Evolutionary conservation across 345 rosid species (phyloP).

Genomic region (Capsella bursapastoris): DNA sequence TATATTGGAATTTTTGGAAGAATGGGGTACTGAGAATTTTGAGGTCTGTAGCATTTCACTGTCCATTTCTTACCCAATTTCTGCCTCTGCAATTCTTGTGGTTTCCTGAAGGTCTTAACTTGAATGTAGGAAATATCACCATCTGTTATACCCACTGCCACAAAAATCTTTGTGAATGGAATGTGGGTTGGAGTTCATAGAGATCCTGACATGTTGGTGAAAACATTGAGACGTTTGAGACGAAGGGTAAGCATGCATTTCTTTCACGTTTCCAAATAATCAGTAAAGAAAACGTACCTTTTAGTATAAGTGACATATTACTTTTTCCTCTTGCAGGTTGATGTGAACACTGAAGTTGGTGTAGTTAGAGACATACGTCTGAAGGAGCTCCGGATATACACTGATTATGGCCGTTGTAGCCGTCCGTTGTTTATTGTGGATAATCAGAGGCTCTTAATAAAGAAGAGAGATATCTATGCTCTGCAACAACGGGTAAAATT

Average conservation of each 20-base stretch:
- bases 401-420: constrained; percentile 99
- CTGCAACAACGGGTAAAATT: constrained; percentile 79
- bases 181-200: constrained; percentile 99
- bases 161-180: constrained; percentile 95
- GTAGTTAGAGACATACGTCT: constrained; percentile 92
- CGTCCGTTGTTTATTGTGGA: constrained; percentile 95
- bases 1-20: constrained; percentile 88
- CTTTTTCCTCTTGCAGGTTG: constrained; percentile 61
- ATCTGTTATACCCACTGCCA: constrained; percentile 92
- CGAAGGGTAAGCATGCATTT: constrained; percentile 67
- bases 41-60: constrained; percentile 59
- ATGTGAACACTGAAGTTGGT: constrained; percentile 97
- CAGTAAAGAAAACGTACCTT: not conserved
- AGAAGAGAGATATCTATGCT: constrained; percentile 83
- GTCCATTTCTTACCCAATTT: constrained; percentile 7
- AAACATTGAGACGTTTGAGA: constrained; percentile 86
- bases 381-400: constrained; percentile 88
- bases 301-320: constrained; percentile 4
- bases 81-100: constrained; percentile 17
- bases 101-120: constrained; percentile 33
- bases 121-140: constrained; percentile 88
- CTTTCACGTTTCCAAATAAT: constrained; percentile 17
- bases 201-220: constrained; percentile 98
- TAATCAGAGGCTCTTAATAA: constrained; percentile 90
- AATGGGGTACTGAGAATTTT: constrained; percentile 98